A percentile compares a stretch with the other conserved stretches of the same genome.
phyloP scores from a whole-genome alignment of 164 flowering plant species.

The Vitis rupestris region DNA sequence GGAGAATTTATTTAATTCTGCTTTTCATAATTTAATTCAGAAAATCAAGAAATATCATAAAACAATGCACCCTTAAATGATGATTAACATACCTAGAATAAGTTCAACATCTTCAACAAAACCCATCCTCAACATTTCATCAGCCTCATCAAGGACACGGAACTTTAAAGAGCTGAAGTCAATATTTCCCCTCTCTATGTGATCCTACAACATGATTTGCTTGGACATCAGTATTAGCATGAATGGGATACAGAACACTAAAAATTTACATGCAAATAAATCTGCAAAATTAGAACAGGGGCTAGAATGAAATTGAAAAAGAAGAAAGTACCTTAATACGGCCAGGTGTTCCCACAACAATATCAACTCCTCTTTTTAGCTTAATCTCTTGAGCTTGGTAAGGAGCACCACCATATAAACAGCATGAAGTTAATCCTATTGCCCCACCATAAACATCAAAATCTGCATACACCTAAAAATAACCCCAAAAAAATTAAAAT shows the following conservation, averaged over 20 bases:
- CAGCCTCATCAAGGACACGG: constrained; percentile 97
- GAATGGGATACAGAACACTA: not conserved
- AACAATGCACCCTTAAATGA: not conserved
- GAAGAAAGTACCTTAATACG: constrained; percentile 66
- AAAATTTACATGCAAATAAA: not conserved
- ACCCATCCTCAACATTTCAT: constrained; percentile 96
- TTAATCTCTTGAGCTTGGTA: constrained; percentile 54
- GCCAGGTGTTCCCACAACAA: constrained; percentile 92
- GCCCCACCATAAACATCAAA: constrained; percentile 83
- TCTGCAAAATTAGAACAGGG: not conserved
- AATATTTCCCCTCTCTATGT: constrained; percentile 70
- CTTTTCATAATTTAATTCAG: not conserved
- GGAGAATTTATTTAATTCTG: too few relatives aligned
- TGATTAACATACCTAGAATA: constrained; percentile 59
- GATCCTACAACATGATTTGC: constrained; percentile 59
- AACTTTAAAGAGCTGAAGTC: constrained; percentile 71
- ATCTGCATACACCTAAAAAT: constrained; percentile 64
- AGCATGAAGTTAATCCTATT: constrained; percentile 62
- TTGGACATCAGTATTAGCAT: constrained; percentile 5
- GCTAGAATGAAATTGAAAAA: not conserved
- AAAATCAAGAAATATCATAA: not conserved
- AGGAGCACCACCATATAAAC: constrained; percentile 83
- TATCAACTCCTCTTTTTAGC: constrained; percentile 82
- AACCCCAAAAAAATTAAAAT: not conserved
- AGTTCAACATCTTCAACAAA: constrained; percentile 98